phyloP scores from a whole-genome alignment of 257 asterid genomes.

The Knoxia roxburghii region DNA sequence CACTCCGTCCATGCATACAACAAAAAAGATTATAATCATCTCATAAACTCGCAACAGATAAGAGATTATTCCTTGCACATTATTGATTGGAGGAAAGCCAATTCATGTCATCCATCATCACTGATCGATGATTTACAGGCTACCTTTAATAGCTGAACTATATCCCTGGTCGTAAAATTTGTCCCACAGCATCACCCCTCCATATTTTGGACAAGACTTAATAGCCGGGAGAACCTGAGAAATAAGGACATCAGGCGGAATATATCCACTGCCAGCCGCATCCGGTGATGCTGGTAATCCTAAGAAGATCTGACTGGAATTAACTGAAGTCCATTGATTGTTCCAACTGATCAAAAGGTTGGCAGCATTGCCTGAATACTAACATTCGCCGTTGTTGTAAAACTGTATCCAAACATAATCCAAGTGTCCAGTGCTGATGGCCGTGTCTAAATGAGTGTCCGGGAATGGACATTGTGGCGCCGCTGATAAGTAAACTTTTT shows the following conservation, averaged over 20 bases:
- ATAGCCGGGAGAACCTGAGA: conserved; percentile 50
- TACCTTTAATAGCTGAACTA: conserved; percentile 37
- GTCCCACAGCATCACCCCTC: conserved; percentile 63
- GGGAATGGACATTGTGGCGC: conserved; percentile 55
- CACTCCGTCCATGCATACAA: too few species aligned
- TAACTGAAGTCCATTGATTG: conserved; percentile 26
- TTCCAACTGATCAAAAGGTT: conserved; percentile 39
- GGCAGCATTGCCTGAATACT: conserved; percentile 22
- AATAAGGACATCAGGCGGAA: conserved; percentile 43
- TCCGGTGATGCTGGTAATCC: conserved; percentile 50
- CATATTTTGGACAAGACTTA: conserved; percentile 39
- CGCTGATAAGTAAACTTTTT: conserved; percentile 42
- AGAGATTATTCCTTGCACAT: too few species aligned
- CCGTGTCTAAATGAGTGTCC: conserved; percentile 31
- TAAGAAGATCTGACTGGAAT: conserved; percentile 35
- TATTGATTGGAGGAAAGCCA: too few species aligned
- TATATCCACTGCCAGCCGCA: conserved; percentile 45
- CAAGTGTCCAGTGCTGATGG: conserved; percentile 45
- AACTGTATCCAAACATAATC: conserved; percentile 62
- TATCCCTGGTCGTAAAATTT: conserved; percentile 40
- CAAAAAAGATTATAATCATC: too few species aligned
- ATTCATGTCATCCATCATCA: too few species aligned
- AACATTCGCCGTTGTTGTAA: conserved; percentile 47
- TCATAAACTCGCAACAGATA: too few species aligned
- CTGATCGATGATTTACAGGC: conserved; percentile 17